phyloP scores from a whole-genome alignment of 73 alveolate genomes.

The Paraurostyla sp. region DNA sequence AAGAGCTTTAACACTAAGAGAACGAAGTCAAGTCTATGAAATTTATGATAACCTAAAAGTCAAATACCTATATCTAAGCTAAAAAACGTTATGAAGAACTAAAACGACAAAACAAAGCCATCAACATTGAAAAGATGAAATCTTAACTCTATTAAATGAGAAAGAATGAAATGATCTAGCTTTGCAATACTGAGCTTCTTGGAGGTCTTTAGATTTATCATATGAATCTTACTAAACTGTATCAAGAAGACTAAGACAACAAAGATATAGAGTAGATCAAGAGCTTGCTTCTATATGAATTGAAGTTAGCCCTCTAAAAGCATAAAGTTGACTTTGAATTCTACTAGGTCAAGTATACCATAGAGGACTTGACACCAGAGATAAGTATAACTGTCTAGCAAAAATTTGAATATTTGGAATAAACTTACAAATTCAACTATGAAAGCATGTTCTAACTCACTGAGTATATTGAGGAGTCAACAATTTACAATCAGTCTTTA shows the following conservation, averaged over 20 bases:
- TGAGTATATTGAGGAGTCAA: constrained; percentile 33
- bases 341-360: background rate
- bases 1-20: constrained; percentile 11
- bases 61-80: constrained; percentile 13
- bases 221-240: background rate
- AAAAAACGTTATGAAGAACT: constrained; percentile 7
- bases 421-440: background rate
- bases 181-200: background rate
- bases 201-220: background rate
- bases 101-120: constrained; percentile 10
- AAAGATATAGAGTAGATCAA: background rate
- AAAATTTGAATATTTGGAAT: background rate
- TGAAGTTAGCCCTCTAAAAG: constrained; percentile 7
- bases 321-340: constrained; percentile 3
- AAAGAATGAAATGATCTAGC: background rate
- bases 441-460: background rate
- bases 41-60: constrained; percentile 29
- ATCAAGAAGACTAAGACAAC: background rate
- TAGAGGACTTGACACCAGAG: constrained; percentile 27
- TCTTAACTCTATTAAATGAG: constrained; percentile 5
- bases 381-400: background rate
- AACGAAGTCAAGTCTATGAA: constrained; percentile 46
- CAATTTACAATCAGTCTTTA: constrained; percentile 43
- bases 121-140: constrained; percentile 32
- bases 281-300: background rate